These are phyloP conservation scores for Fusarium sacchari DNA, from an alignment of 2,329 filamentous ascomycete species.

Conservation along the genomic window DNA sequence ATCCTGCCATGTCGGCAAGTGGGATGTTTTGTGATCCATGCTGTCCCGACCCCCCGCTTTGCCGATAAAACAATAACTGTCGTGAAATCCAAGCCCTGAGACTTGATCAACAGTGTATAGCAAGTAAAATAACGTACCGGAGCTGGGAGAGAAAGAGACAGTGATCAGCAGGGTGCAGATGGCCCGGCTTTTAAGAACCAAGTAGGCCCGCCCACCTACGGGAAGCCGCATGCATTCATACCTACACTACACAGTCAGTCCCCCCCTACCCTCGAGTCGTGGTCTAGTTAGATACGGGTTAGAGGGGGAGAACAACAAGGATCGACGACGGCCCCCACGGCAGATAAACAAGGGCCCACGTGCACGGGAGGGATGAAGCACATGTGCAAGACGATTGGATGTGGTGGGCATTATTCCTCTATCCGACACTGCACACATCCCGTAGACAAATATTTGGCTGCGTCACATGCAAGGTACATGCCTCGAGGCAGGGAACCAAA, in stretches of 20 bases:
- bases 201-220: neutral
- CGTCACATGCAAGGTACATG: conserved; percentile 23
- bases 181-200: conserved; percentile 5
- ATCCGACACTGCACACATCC: neutral
- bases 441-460: neutral
- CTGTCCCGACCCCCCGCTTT: conserved; percentile 7
- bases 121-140: neutral
- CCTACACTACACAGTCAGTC: neutral
- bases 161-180: conserved; percentile 1
- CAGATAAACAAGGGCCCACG: conserved; percentile 13
- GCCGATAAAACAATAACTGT: conserved; percentile 1
- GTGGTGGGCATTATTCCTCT: neutral
- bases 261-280: too few relatives aligned
- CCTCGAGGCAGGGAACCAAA: neutral
- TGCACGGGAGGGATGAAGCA: conserved; percentile 20
- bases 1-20: conserved; percentile 20
- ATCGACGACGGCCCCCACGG: conserved; percentile 1
- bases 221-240: neutral
- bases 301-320: neutral
- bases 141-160: neutral
- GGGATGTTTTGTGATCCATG: conserved; percentile 18
- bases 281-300: neutral
- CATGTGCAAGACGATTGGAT: conserved; percentile 31
- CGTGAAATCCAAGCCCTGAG: neutral
- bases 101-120: neutral